Evolutionary conservation across 495 filamentous ascomycete genomes (phyloP).

Genomic region (Penicillium taxi): DNA sequence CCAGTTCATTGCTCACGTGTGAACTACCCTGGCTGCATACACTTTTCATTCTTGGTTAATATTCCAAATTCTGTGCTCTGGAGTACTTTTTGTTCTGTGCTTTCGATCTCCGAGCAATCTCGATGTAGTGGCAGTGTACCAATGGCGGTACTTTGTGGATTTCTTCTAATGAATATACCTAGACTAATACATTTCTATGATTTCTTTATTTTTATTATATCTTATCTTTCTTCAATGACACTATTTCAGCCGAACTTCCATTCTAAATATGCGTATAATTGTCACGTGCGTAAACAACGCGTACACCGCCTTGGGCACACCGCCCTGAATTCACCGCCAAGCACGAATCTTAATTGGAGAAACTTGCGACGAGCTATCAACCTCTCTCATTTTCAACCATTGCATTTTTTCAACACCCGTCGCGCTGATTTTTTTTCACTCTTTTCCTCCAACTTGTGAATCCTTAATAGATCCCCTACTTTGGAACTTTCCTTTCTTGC

Average conservation of each 20-base stretch:
- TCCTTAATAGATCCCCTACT: not conserved
- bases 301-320: too few species aligned
- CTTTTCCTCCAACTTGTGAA: not conserved
- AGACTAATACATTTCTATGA: slow-evolving; percentile 19
- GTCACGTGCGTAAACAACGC: too few species aligned
- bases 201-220: too few species aligned
- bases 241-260: too few species aligned
- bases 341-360: slow-evolving; percentile 17
- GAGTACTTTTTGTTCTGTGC: slow-evolving; percentile 20
- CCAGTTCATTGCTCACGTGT: slow-evolving; percentile 3
- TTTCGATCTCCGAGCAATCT: slow-evolving; percentile 18
- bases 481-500: not conserved
- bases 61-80: slow-evolving; percentile 23
- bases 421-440: not conserved
- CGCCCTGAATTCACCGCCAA: slow-evolving; percentile 17
- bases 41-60: slow-evolving; percentile 21
- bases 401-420: slow-evolving; percentile 7
- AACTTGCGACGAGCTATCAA: slow-evolving; percentile 18
- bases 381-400: slow-evolving; percentile 8
- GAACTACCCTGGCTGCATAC: slow-evolving; percentile 1
- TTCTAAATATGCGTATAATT: too few species aligned
- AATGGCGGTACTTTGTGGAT: slow-evolving; percentile 10
- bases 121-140: slow-evolving; percentile 22
- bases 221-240: too few species aligned
- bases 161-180: slow-evolving; percentile 20